These are phyloP conservation scores for Ramaria sp. DNA, from an alignment of 768 basidiomycete genomes.

Conservation along the genomic window DNA sequence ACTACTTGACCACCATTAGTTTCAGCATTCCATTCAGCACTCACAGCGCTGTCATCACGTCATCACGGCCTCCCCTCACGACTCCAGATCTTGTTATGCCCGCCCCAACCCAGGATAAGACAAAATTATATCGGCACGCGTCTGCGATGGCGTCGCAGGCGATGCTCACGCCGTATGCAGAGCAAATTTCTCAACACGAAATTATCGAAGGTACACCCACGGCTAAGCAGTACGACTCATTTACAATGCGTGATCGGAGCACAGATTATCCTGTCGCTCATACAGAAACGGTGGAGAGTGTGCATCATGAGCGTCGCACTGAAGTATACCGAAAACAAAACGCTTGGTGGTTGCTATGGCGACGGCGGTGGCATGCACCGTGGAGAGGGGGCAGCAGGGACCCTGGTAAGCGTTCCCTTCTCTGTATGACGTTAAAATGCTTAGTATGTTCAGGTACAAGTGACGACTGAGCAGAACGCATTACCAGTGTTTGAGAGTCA, in stretches of 20 bases:
- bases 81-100: background rate
- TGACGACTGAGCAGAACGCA: background rate
- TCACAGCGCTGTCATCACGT: background rate
- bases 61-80: background rate
- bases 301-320: background rate
- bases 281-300: background rate
- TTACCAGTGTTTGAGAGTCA: background rate
- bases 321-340: background rate
- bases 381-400: background rate
- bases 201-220: background rate
- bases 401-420: too few species aligned
- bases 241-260: background rate
- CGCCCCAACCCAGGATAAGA: background rate
- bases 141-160: background rate
- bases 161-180: background rate
- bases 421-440: background rate
- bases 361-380: background rate
- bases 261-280: background rate
- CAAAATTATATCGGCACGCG: background rate
- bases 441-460: background rate
- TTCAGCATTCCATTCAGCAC: background rate
- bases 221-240: background rate
- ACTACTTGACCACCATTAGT: constrained; percentile 1
- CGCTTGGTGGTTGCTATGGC: background rate
- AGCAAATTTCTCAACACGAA: background rate